Evolutionary conservation across 2,329 filamentous ascomycete genomes (phyloP), one percentile per base, ranked within the genome.

Genomic region (Arthrobotrys musiformis): DNA sequence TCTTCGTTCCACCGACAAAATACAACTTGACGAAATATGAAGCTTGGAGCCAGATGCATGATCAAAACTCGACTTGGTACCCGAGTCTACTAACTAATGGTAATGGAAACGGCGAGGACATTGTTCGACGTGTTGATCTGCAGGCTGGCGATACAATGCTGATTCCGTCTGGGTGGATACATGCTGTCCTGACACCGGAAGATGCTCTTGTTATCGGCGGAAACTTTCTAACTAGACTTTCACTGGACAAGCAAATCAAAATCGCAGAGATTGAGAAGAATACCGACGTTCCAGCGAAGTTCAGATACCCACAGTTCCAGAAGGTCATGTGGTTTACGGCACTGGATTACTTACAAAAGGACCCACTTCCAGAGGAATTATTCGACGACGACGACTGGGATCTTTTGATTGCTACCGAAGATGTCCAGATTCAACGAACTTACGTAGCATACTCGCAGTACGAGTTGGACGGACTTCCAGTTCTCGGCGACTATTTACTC

Each of bases 141-240:
- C 87, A 86, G 60, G 88, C 89, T 78, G 90, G 90, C 35, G 90
- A 91, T 81, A 91, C 90, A 2, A 91, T 91, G 87, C 84, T 91
- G 48, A 91, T 91, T 78, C 90, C 90, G 3, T 90, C 90, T 35
- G 90, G 90, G 19, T 91, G 90, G 90, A 91, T 91, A 63, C 90
- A 91, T 81, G 89, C 90, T 24, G 90, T 91, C 6, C 91, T 90
- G 88, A 91, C 90, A 8, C 90, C 90, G 0, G 87, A 89, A 79
- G 89, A 91, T 80, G 91, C 89, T 80, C 83, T 91, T 58, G 90
- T 91, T 28, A 90, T 91, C 77, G 90, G 90, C n/a, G 90, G 90
- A 62, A 91, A 91, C 80, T 91, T 91, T 80, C 84, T 91, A 50
- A 91, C 89, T 4, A 84, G 87, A 68, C 85, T 90, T 82, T 89